Evolutionary conservation across 164 flowering plant species (phyloP), one percentile per base, ranked within the genome.

Genomic region (Taxillus chinensis): DNA sequence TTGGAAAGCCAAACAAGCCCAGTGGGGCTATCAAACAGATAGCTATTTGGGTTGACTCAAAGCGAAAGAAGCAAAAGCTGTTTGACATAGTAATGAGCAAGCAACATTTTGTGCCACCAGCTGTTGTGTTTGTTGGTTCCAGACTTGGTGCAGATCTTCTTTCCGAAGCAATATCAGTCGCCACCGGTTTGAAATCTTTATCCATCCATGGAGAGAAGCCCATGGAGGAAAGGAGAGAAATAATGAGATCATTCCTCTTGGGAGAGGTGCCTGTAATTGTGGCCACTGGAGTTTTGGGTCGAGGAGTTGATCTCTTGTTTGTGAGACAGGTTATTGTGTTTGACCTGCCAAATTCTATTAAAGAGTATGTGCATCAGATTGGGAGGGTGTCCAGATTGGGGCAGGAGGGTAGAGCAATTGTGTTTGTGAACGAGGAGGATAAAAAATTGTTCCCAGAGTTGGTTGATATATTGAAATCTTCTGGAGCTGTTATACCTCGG

Each of bases 351-450:
- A 85, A 82, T 75, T 86, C 96, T 10, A 81, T 82, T 7, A 81
- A 83, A 66, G 98, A 92, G 80, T 92, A 90, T 71, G 80, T 90
- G 38, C 98, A 92, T 74, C 89, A 80, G 78, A 79, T 92, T 55
- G 98, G 98, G 13, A 83, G 98, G 68, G 92, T 95, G 17, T 92
- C 98, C 5, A 78, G 88, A 68, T 57, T 90, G 73, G 95, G 98
- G 62, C 86, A 77, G 70, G 85, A 86, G 64, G 98, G 96, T 51
- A 71, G 61, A 7, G 85, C 98, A 2, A 73, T 85, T 63, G 79
- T 82, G 45, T 85, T 92, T 68, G 75, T 92, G 45, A 90, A 84
- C 63, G 96, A 86, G 67, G 98, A 92, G 69, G 68, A 82, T 60
- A 86, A 74, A 72, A 82, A 73, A 59, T 45, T 88, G 43, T 84